Conservation (phyloP, 768 basidiomycete genomes). For the Pleurotus platypus region DNA sequence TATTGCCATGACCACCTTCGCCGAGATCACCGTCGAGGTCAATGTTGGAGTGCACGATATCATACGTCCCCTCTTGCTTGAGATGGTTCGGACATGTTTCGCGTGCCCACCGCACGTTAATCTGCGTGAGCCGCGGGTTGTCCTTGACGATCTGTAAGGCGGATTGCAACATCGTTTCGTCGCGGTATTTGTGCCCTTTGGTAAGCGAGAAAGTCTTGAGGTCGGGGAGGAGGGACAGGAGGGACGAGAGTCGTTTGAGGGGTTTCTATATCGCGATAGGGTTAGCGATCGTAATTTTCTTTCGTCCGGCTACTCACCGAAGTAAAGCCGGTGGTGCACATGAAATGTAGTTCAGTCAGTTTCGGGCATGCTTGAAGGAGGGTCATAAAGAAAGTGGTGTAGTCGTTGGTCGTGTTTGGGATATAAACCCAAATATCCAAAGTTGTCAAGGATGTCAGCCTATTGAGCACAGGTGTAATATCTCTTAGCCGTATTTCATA, state of each 20-base stretch:
- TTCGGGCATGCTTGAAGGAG: constrained; percentile 32
- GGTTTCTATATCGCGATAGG: constrained; percentile 28
- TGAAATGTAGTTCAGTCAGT: constrained; percentile 45
- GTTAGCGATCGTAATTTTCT: too few species aligned
- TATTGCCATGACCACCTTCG: neutral
- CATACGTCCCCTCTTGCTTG: constrained; percentile 6
- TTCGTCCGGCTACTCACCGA: constrained; percentile 17
- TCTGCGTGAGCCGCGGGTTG: neutral
- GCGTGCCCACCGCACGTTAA: constrained; percentile 5
- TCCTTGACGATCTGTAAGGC: constrained; percentile 3
- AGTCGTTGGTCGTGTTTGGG: constrained; percentile 26
- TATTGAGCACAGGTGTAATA: constrained; percentile 30
- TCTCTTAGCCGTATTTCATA: constrained; percentile 30
- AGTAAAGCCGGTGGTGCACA: constrained; percentile 46
- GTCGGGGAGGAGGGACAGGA: constrained; percentile 32
- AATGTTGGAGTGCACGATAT: neutral
- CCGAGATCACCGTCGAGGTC: neutral
- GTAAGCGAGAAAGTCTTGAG: constrained; percentile 45
- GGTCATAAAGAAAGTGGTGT: constrained; percentile 29
- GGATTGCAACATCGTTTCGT: constrained; percentile 13
- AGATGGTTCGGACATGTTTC: constrained; percentile 7
- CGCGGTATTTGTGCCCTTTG: constrained; percentile 43
- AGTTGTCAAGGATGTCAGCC: constrained; percentile 32
- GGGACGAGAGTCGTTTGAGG: constrained; percentile 32
- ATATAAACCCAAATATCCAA: constrained; percentile 49